Percentiles rank a stretch among this genome's conserved stretches.
These are phyloP conservation scores for Russula foetens DNA, from an alignment of 768 basidiomycete genomes.

Conservation along the genomic window DNA sequence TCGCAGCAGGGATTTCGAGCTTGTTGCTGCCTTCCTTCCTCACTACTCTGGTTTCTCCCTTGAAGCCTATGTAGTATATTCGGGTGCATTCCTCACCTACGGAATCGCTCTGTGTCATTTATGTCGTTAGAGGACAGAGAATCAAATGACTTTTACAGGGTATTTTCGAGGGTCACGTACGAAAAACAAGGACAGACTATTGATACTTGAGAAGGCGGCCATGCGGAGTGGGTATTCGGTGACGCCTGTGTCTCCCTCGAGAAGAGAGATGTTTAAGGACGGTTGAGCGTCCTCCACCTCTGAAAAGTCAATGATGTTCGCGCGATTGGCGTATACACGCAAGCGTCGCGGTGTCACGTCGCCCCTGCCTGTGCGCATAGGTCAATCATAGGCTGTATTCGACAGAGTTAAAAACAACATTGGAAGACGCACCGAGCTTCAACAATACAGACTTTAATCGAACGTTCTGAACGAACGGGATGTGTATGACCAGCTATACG, in stretches of 20 bases:
- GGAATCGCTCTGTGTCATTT: constrained; percentile 48
- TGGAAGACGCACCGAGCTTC: constrained; percentile 50
- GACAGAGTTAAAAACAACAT: not conserved
- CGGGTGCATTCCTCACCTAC: constrained; percentile 56
- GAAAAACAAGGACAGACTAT: constrained; percentile 69
- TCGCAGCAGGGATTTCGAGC: constrained; percentile 70
- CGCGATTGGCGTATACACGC: constrained; percentile 64
- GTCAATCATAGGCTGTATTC: constrained; percentile 3
- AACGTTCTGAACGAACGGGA: constrained; percentile 76
- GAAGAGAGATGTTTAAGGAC: constrained; percentile 60
- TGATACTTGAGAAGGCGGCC: constrained; percentile 69
- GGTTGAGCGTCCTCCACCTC: constrained; percentile 64
- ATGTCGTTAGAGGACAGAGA: not conserved
- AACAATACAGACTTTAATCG: constrained; percentile 65
- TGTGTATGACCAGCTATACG: constrained; percentile 69
- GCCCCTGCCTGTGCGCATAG: constrained; percentile 49
- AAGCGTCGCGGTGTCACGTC: constrained; percentile 69
- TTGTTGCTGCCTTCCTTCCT: constrained; percentile 54
- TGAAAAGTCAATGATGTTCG: constrained; percentile 68
- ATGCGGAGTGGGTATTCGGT: constrained; percentile 73
- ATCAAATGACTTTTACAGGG: not conserved
- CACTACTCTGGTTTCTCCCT: constrained; percentile 52
- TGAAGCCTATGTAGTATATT: constrained; percentile 79
- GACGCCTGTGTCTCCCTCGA: constrained; percentile 60
- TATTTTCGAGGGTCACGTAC: constrained; percentile 38